A percentile compares a stretch with the other conserved stretches of the same genome.
Evolutionary conservation across 2,329 filamentous ascomycete genomes (phyloP).

Genomic region (Fulvia fulva): DNA sequence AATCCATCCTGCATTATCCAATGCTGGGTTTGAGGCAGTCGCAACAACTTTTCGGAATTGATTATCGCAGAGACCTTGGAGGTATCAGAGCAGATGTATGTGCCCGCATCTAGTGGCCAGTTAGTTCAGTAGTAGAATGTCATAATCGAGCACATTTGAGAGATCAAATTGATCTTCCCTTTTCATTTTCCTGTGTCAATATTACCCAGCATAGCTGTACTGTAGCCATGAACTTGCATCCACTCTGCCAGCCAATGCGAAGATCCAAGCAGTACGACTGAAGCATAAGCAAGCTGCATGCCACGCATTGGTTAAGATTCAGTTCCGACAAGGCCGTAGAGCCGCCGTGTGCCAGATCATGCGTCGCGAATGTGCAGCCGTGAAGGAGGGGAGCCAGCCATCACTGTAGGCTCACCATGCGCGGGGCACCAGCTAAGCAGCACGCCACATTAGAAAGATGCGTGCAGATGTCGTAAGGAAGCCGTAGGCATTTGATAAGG

Average conservation of each 20-base stretch:
- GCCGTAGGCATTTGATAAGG: not conserved
- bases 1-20: not conserved
- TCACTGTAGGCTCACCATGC: not conserved
- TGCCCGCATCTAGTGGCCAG: no score
- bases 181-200: not conserved
- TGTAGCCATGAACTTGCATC: no score
- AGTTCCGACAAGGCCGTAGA: not conserved
- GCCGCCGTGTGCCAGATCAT: not conserved
- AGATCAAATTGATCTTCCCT: not conserved
- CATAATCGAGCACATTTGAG: not conserved
- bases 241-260: no score
- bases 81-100: no score
- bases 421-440: not conserved
- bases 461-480: slow-evolving; percentile 1
- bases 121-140: not conserved
- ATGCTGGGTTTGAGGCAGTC: not conserved
- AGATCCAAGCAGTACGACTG: not conserved
- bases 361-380: not conserved
- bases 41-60: not conserved
- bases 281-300: not conserved
- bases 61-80: not conserved
- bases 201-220: no score
- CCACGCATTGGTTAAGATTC: not conserved
- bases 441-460: slow-evolving; percentile 1
- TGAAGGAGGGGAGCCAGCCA: not conserved